Conservation (phyloP, 139 green algal genomes). For the Raphidocelis subcapitata region DNA sequence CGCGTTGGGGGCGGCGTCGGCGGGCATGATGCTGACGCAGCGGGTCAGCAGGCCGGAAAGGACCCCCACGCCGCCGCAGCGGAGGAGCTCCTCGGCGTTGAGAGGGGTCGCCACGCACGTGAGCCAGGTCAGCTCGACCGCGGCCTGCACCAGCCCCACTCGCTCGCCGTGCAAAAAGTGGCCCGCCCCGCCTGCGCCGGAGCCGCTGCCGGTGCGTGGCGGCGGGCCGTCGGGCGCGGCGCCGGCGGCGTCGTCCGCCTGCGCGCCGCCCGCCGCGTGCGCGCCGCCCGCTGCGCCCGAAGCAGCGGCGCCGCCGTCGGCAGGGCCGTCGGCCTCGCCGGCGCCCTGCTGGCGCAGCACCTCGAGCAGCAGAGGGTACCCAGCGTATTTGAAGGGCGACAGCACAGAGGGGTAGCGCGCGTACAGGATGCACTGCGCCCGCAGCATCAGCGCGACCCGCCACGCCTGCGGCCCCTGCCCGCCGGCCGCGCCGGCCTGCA, state of each 20-base stretch:
- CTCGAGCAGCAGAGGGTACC: constrained; percentile 86
- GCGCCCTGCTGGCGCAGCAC: constrained; percentile 27
- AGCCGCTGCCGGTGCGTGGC: background rate
- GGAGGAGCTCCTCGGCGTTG: constrained; percentile 89
- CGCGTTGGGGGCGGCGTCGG: constrained; percentile 37
- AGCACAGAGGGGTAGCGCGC: constrained; percentile 71
- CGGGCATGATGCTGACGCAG: constrained; percentile 66
- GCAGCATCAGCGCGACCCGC: constrained; percentile 83
- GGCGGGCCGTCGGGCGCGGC: too few species aligned
- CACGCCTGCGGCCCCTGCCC: constrained; percentile 62
- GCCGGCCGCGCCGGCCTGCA: constrained; percentile 67
- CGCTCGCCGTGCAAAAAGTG: constrained; percentile 39
- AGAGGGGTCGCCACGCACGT: constrained; percentile 75
- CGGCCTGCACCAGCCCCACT: constrained; percentile 51
- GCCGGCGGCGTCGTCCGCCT: background rate
- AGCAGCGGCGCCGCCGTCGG: constrained; percentile 10
- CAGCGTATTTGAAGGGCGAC: constrained; percentile 92
- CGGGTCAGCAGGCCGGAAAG: constrained; percentile 71
- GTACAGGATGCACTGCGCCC: constrained; percentile 86
- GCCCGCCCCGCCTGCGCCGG: background rate
- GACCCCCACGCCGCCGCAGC: constrained; percentile 68
- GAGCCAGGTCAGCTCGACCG: constrained; percentile 88
- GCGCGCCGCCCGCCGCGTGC: too few species aligned
- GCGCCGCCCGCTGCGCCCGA: background rate
- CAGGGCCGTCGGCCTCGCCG: background rate